These are phyloP conservation scores for Hypoxylon fuscum DNA, from an alignment of 495 filamentous ascomycete genomes.

Conservation along the genomic window DNA sequence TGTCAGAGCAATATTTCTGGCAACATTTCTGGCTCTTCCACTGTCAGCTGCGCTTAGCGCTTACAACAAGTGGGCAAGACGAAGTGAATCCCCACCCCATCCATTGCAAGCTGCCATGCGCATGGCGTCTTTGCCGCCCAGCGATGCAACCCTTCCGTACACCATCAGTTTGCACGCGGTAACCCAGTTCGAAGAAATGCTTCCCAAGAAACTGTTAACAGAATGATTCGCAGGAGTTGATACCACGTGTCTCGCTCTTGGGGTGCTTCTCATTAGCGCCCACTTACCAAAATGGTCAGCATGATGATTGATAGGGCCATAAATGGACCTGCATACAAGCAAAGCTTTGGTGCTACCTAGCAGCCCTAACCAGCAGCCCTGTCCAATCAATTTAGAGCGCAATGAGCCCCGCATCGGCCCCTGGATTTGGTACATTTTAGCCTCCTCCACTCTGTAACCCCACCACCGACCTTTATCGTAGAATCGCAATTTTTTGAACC, in stretches of 20 bases:
- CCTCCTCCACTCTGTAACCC: constrained; percentile 27
- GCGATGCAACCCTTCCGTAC: constrained; percentile 34
- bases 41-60: constrained; percentile 33
- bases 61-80: constrained; percentile 15
- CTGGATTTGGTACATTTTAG: constrained; percentile 24
- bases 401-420: constrained; percentile 26
- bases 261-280: neutral
- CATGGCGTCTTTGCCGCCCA: constrained; percentile 31
- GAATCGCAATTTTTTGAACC: constrained; percentile 28
- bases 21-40: no score
- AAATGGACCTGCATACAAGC: constrained; percentile 22
- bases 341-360: constrained; percentile 18
- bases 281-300: neutral
- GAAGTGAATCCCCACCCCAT: constrained; percentile 9
- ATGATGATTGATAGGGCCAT: neutral
- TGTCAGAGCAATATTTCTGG: no score
- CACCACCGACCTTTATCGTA: constrained; percentile 23
- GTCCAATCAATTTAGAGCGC: constrained; percentile 22
- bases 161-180: constrained; percentile 22
- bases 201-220: constrained; percentile 18
- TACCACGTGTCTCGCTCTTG: constrained; percentile 32
- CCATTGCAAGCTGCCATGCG: constrained; percentile 21
- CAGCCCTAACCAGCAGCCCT: constrained; percentile 27
- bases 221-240: constrained; percentile 34
- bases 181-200: constrained; percentile 14